A percentile compares a stretch with the other conserved stretches of the same genome.
phyloP scores from a whole-genome alignment of 257 asterid genomes.

The Salvia miltiorrhiza region DNA sequence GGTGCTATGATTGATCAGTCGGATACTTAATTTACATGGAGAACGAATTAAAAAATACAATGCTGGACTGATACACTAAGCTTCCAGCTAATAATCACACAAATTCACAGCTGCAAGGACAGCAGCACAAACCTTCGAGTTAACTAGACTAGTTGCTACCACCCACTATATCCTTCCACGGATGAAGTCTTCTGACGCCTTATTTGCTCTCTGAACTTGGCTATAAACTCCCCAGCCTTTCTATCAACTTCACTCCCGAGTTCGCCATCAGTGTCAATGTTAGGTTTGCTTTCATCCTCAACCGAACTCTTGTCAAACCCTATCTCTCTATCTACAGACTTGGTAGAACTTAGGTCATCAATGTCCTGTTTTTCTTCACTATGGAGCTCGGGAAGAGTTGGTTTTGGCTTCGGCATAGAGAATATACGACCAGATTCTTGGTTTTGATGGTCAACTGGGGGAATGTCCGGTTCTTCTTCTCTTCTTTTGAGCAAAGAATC shows the following conservation, averaged over 20 bases:
- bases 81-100: conserved; percentile 7
- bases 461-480: conserved; percentile 27
- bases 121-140: conserved; percentile 7
- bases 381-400: conserved; percentile 27
- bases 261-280: conserved; percentile 37
- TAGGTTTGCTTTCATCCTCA: conserved; percentile 31
- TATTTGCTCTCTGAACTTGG: conserved; percentile 89
- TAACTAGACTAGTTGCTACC: conserved; percentile 16
- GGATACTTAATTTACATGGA: conserved; percentile 15
- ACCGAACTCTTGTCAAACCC: conserved; percentile 32
- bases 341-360: conserved; percentile 21
- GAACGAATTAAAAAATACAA: conserved; percentile 30
- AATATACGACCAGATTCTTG: conserved; percentile 21
- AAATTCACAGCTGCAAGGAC: conserved; percentile 3
- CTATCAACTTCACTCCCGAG: conserved; percentile 89
- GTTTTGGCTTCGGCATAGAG: conserved; percentile 39
- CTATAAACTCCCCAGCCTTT: conserved; percentile 93
- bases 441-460: conserved; percentile 16
- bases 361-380: conserved; percentile 28
- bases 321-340: conserved; percentile 26
- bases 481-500: conserved; percentile 19
- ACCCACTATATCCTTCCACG: conserved; percentile 25
- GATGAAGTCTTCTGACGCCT: conserved; percentile 68
- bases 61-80: neutral
- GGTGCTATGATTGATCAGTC: neutral